Base-by-base conservation (phyloP, 495 filamentous ascomycete species). In the Aspergillus avenaceus region DNA sequence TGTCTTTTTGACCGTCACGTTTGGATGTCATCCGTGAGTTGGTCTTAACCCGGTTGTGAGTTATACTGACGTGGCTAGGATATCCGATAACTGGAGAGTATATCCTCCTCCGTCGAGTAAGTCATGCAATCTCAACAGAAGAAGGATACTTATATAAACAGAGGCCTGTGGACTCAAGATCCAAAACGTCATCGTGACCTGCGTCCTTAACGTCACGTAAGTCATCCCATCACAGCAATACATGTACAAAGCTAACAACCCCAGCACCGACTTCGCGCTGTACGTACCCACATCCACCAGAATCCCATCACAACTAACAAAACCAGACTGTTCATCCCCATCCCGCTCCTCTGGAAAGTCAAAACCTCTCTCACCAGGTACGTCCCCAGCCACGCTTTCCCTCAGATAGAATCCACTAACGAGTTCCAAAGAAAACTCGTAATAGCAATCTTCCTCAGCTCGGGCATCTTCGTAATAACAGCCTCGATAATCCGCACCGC, bases 371-470 rank as follows among this genome's bases (percentile, higher is more conserved):
- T 45, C 0, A 4, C 25, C 3, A 28, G 42, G 42, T 45, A 45
- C 23, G 0, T 1, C 8, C 11, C 41, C 2, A 8, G 2, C 19
- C 3, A 32, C 11, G 5, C 11, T 32, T 6, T 43, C 41, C 41
- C 6, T 6, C 8, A 19, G 29, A 7, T 6, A 11, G 12, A 38
- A 28, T 4, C 14, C 3, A 22, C 42, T 45, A 26, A 45, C 26
- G 8, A 8, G 5, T 12, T 13, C 23, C 4, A 3, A 13, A 45
- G 42, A 12, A 45, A 45, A 45, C 12, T 45, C 42, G 16, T 45
- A n/a, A 45, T 45, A n/a, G 14, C 26, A 18, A 27, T 45, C 5
- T 45, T 45, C 26, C 42, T 45, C 42, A 45, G 42, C 16, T 45
- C 42, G 6, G 42, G 42, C 14, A 32, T 45, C 27, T 45, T 45